A percentile compares a stretch with the other conserved stretches of the same genome.
These are phyloP conservation scores for Candida endomychidarum DNA, from an alignment of 805 yeast genomes.

Conservation along the genomic window DNA sequence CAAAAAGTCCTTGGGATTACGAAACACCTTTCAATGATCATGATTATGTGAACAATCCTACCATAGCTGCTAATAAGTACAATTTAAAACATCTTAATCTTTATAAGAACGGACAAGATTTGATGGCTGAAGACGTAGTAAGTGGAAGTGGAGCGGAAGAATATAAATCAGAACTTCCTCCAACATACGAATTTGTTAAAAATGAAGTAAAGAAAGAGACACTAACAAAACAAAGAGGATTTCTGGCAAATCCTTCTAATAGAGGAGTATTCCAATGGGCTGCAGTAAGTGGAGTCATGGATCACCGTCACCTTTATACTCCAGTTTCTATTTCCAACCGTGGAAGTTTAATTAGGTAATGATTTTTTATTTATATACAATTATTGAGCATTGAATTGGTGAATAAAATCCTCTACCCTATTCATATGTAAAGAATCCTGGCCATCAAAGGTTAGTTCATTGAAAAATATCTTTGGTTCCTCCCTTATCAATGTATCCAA, in stretches of 20 bases:
- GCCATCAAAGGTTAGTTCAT: background rate
- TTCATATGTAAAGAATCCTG: background rate
- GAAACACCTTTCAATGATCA: background rate
- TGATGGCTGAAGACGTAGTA: background rate
- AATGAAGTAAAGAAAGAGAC: background rate
- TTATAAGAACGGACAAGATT: constrained; percentile 1
- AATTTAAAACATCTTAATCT: background rate
- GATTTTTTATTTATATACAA: no score
- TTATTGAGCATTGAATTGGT: background rate
- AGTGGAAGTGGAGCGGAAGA: constrained; percentile 4
- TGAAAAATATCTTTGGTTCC: background rate
- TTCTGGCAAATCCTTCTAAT: background rate
- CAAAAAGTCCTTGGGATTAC: constrained; percentile 1
- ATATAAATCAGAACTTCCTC: background rate
- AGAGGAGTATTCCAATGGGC: background rate
- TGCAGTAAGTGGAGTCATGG: background rate
- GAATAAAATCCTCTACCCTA: background rate
- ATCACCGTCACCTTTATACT: background rate
- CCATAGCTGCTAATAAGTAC: background rate
- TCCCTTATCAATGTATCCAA: constrained; percentile 1
- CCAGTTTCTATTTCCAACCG: background rate
- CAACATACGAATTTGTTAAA: background rate
- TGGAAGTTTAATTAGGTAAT: no score
- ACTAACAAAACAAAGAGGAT: background rate
- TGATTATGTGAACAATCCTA: constrained; percentile 2